These are phyloP conservation scores for Metschnikowia chrysomelidarum DNA, from an alignment of 805 yeast species.

Conservation along the genomic window DNA sequence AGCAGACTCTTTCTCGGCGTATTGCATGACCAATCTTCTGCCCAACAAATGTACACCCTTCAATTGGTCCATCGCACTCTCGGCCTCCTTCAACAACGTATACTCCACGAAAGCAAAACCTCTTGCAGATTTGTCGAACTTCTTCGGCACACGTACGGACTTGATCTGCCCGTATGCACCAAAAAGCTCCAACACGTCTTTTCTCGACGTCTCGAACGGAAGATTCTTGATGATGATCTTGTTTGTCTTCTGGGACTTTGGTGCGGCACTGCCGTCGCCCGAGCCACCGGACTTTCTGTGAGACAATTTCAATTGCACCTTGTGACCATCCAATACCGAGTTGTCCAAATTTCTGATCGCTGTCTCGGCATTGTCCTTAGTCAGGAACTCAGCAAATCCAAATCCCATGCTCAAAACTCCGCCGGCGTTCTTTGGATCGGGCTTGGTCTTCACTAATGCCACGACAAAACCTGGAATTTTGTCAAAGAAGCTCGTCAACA, in stretches of 20 bases:
- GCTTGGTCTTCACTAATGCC: slow-evolving; percentile 82
- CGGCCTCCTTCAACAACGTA: slow-evolving; percentile 82
- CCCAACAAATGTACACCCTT: slow-evolving; percentile 97
- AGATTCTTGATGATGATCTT: slow-evolving; percentile 93
- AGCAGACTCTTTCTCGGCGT: slow-evolving; percentile 77
- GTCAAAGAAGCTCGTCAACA: slow-evolving; percentile 60
- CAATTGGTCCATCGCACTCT: slow-evolving; percentile 86
- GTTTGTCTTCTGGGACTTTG: slow-evolving; percentile 46
- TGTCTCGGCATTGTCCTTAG: slow-evolving; percentile 71
- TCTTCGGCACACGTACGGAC: slow-evolving; percentile 94
- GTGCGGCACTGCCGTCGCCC: slow-evolving; percentile 21
- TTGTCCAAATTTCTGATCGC: slow-evolving; percentile 78
- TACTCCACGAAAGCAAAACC: slow-evolving; percentile 98
- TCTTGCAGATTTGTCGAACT: slow-evolving; percentile 90
- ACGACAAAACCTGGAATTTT: slow-evolving; percentile 74
- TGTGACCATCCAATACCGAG: slow-evolving; percentile 82
- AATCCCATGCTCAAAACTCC: slow-evolving; percentile 91
- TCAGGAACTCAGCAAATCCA: slow-evolving; percentile 89
- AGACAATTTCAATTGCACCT: slow-evolving; percentile 82
- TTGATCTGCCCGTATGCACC: slow-evolving; percentile 93
- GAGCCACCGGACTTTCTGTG: slow-evolving; percentile 58
- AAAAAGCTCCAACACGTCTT: slow-evolving; percentile 88
- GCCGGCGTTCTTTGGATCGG: slow-evolving; percentile 73
- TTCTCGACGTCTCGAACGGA: slow-evolving; percentile 93
- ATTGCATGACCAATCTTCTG: slow-evolving; percentile 89